These are phyloP conservation scores for Penicillium sp. DNA, from an alignment of 2,329 filamentous ascomycete species.

Conservation along the genomic window DNA sequence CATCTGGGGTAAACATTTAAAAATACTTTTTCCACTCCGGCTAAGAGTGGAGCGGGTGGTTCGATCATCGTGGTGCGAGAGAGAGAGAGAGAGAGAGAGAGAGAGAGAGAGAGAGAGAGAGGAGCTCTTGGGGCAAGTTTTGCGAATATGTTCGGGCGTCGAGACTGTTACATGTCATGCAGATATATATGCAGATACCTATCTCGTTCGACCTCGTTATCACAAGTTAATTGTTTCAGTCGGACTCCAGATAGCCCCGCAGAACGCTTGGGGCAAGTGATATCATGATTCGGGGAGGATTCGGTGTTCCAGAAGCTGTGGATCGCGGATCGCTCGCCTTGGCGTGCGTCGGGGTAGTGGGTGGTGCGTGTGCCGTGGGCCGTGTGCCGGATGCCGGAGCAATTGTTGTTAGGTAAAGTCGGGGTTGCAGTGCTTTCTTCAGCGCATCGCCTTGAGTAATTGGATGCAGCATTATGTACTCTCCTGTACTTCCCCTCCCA, in stretches of 20 bases:
- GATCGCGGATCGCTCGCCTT: constrained; percentile 24
- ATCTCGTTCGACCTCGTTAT: neutral
- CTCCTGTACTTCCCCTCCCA: too few species aligned
- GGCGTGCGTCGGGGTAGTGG: constrained; percentile 6
- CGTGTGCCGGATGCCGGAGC: too few species aligned
- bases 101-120: constrained; percentile 14
- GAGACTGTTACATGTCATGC: too few species aligned
- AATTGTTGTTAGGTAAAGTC: constrained; percentile 12
- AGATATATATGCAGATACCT: too few species aligned
- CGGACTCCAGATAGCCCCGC: constrained; percentile 18
- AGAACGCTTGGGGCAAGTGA: constrained; percentile 12
- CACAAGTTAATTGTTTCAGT: neutral
- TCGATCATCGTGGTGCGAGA: neutral
- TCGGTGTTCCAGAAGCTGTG: constrained; percentile 25
- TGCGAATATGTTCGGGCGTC: neutral
- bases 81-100: neutral
- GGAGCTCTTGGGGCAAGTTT: neutral
- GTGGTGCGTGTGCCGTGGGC: constrained; percentile 1
- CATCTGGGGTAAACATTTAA: constrained; percentile 16
- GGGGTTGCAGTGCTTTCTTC: neutral
- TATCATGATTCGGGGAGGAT: constrained; percentile 17
- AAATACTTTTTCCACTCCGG: too few species aligned
- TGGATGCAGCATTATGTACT: too few species aligned
- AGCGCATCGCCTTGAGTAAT: too few species aligned
- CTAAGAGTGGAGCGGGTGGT: constrained; percentile 9